Evolutionary conservation across 2,329 filamentous ascomycete genomes (phyloP).

Genomic region (Xylaria digitata): DNA sequence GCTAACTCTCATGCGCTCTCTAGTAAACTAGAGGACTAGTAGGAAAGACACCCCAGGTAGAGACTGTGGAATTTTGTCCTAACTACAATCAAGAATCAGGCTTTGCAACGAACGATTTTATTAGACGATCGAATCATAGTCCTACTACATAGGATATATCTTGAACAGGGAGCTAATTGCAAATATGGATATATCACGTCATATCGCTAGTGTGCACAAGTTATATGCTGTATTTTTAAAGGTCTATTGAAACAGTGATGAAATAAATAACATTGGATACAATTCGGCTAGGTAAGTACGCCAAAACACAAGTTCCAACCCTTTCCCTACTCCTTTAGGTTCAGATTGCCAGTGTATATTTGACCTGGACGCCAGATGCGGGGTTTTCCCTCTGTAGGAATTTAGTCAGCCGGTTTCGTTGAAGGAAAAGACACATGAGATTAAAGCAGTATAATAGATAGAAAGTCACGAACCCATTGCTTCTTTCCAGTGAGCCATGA

Average conservation of each 20-base stretch:
- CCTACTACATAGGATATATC: too few relatives aligned
- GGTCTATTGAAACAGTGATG: neutral
- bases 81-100: too few relatives aligned
- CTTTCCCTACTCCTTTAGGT: conserved; percentile 25
- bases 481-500: conserved; percentile 43
- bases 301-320: neutral
- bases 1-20: too few relatives aligned
- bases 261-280: neutral
- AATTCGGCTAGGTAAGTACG: neutral
- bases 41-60: too few relatives aligned
- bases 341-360: conserved; percentile 33
- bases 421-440: neutral
- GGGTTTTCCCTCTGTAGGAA: conserved; percentile 27
- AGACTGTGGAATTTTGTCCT: too few relatives aligned
- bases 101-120: too few relatives aligned
- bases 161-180: too few relatives aligned
- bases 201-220: neutral
- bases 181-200: too few relatives aligned
- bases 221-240: neutral
- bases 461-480: conserved; percentile 37
- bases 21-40: too few relatives aligned
- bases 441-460: neutral
- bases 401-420: conserved; percentile 1
- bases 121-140: too few relatives aligned
- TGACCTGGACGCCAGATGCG: conserved; percentile 37